Base-by-base conservation (phyloP, 495 filamentous ascomycete species). In the Aspergillus heteromorphus region DNA sequence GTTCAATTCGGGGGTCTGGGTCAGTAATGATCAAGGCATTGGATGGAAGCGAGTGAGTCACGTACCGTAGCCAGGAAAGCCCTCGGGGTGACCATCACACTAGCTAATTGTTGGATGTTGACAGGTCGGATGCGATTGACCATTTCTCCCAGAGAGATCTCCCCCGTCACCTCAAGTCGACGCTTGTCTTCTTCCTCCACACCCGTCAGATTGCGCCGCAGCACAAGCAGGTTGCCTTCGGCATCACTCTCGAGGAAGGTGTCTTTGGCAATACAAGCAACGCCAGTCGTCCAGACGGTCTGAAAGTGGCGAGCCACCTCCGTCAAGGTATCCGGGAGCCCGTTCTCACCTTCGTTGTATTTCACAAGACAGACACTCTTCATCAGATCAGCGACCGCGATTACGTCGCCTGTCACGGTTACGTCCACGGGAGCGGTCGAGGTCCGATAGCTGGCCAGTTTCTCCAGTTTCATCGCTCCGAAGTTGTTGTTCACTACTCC, bases 341-440 rank as follows among this genome's bases (percentile, higher is more conserved):
- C 77, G 25, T 59, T 68, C 30, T 72, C 60, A 7, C 78, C 77
- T 16, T 74, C 73, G 8, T 73, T 69, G 60, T 83, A 91, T 62
- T 89, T 72, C 10, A 96, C 73, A 9, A 97, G 66, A 14, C 87
- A 87, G 34, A 93, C 73, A 29, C 88, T 92, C 74, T 97, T 96
- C 91, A 96, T 97, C 36, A 99, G 73, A 60, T 99, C 93, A 1
- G 85, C 88, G 4, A 99, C 84, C 0, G 87, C 87, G 56, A 97
- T 92, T 23, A 81, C 8, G 53, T 87, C 79, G 13, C 72, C 82
- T 14, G 77, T 76, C 9, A 96, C 78, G 11, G 83, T 79, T n/a
- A 99, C 57, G 62, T 95, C 89, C 21, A 95, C 82, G 1, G 93
- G 95, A 25, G 88, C 88, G 0, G 89, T 96, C 17, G 91, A 83